Base-by-base conservation (phyloP, 164 flowering plant genomes). In the Piper betle region DNA sequence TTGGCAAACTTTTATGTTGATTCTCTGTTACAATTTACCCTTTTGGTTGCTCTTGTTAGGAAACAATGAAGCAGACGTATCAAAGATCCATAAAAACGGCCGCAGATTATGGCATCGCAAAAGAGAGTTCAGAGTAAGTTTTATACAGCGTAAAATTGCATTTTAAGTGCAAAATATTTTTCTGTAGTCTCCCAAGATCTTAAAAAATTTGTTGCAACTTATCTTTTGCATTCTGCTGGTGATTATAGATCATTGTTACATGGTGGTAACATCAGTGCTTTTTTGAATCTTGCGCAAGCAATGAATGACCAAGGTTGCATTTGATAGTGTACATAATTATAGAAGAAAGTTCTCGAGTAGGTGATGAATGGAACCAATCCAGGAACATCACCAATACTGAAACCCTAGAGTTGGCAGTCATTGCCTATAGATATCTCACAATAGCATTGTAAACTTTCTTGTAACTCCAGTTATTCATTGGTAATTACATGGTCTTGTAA, bases 101-200 rank as follows among this genome's bases (percentile, higher is more conserved):
- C 63, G 65, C 72, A 37, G 97, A 91, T 74, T 88, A 85, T 64
- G 97, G 97, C 52, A 87, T 88, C 66, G 80, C 75, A 65, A 91
- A 91, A 68, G 97, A 94, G 65, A 83, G 81, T 72, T 89, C 99
- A 6, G 97, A 94, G 99, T 91, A 82, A 77, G 96, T 25, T 25
- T 25, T 25, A 25, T 25, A 25, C 33, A 25, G 33, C 33, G 33
- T 25, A 25, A 25, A 25, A 25, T 25, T 77, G 37, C 65, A 1
- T 10, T 46, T 46, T 46, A 46, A 10, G 50, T 46, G 50, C 15
- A 46, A 2, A 46, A 46, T 46, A 10, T 53, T 60, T 33, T 5
- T 37, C 42, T 25, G 52, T 57, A 58, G 55, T 42, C 62, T 37
- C 15, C 37, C 20, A 4, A 39, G 17, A 5, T 33, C 17, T 38